A percentile compares a stretch with the other conserved stretches of the same genome.
Conservation (phyloP, 2,329 filamentous ascomycete species). For the Cucurbitaria berberidis region DNA sequence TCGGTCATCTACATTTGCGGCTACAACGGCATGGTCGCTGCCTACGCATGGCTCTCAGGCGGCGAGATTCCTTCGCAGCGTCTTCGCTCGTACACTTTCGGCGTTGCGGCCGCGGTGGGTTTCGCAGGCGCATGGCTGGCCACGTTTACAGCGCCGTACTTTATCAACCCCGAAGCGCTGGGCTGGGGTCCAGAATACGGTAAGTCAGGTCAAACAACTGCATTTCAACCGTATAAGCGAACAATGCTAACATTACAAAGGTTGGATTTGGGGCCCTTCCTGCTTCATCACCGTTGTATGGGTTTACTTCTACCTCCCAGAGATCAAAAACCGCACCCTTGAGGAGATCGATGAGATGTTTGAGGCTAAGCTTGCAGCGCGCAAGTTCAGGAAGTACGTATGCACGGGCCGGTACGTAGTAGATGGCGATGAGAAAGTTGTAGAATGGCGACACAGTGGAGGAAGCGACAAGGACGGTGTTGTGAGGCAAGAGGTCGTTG, state of each 20-base stretch:
- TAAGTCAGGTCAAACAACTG: constrained; percentile 8
- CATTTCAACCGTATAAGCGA: neutral
- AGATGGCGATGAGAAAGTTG: constrained; percentile 17
- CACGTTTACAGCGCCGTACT: constrained; percentile 64
- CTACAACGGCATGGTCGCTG: constrained; percentile 62
- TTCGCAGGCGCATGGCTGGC: constrained; percentile 64
- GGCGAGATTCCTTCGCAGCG: constrained; percentile 65
- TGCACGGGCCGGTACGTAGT: constrained; percentile 28
- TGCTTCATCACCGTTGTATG: constrained; percentile 49
- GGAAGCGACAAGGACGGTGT: constrained; percentile 28
- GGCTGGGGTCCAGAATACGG: constrained; percentile 65
- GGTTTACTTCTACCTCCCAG: constrained; percentile 42
- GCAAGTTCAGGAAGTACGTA: constrained; percentile 41
- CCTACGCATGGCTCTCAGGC: constrained; percentile 64
- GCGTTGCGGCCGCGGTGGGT: constrained; percentile 58
- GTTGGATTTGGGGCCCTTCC: constrained; percentile 43
- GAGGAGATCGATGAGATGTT: constrained; percentile 47
- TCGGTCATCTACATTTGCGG: constrained; percentile 61
- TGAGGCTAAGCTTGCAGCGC: constrained; percentile 35
- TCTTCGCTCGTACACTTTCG: constrained; percentile 64
- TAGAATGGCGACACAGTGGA: constrained; percentile 13
- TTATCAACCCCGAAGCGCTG: constrained; percentile 62
- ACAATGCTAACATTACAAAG: constrained; percentile 10
- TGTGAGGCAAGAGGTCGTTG: constrained; percentile 16
- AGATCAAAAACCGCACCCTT: constrained; percentile 50